These are phyloP conservation scores for Ilyonectria sp. DNA, from an alignment of 2,329 filamentous ascomycete species.

Conservation along the genomic window DNA sequence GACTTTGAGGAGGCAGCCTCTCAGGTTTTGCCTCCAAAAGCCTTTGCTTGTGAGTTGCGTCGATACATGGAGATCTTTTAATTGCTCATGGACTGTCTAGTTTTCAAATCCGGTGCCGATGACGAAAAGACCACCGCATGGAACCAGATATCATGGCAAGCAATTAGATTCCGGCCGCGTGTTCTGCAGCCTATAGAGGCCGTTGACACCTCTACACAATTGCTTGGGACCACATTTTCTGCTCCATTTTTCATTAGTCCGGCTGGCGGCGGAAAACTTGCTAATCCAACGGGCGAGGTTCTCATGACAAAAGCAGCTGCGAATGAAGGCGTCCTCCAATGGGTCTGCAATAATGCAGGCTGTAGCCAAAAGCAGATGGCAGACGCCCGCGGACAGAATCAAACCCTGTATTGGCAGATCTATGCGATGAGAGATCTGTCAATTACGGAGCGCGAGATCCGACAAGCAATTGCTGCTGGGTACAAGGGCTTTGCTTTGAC, in stretches of 20 bases:
- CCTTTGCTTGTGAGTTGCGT: constrained; percentile 22
- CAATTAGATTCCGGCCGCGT: constrained; percentile 22
- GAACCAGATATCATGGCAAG: constrained; percentile 21
- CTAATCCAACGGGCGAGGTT: constrained; percentile 19
- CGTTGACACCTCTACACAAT: constrained; percentile 1
- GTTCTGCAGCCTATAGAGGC: constrained; percentile 10
- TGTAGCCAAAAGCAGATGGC: constrained; percentile 22
- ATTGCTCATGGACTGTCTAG: not conserved
- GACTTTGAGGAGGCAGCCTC: constrained; percentile 17
- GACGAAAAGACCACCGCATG: constrained; percentile 14
- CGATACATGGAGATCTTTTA: not conserved
- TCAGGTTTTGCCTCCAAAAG: not conserved
- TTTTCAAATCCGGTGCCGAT: constrained; percentile 27
- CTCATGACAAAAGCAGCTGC: constrained; percentile 24
- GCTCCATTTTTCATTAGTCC: constrained; percentile 28
- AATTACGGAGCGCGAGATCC: constrained; percentile 12
- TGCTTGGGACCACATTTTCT: constrained; percentile 8
- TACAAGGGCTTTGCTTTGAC: constrained; percentile 29
- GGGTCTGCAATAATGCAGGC: constrained; percentile 30
- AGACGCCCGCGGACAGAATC: constrained; percentile 3
- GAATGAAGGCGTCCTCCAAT: constrained; percentile 21
- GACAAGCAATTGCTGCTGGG: constrained; percentile 15
- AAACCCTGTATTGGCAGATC: constrained; percentile 30
- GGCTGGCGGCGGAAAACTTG: constrained; percentile 29
- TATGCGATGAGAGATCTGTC: constrained; percentile 24